Base-by-base conservation (phyloP, 2,329 filamentous ascomycete species). In the Aspergillus sp. region DNA sequence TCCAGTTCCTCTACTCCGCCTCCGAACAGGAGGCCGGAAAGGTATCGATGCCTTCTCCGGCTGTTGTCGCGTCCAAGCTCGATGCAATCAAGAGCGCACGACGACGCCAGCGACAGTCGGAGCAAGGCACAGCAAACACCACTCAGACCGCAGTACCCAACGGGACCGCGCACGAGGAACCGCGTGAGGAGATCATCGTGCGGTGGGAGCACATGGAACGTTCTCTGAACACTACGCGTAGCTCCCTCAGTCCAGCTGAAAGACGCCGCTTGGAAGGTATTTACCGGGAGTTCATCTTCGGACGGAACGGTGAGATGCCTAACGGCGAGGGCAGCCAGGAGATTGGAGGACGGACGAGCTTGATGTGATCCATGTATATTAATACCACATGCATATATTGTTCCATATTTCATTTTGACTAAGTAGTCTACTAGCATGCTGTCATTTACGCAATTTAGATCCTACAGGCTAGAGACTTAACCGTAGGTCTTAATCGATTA, bases 241-340 rank as follows among this genome's bases (percentile, higher is more conserved):
- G 91, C 21, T 96, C 91, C 75, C 96, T 98, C 67, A 91, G 90
- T 72, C 81, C 82, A 3, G 85, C 92, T 61, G 95, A 99, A 79
- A 85, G 88, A 69, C 82, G 80, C 63, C 82, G 94, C 61, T 77
- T 99, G 66, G 84, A 86, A 69, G 86, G 85, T 43, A 97, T 99
- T 63, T 99, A 99, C 74, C 82, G 84, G 15, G 95, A 99, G 78
- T 99, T 99, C 81, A 89, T 97, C 0, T 91, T 91, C 4, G 93
- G 92, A 0, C 84, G 95, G 67, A 97, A 93, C 75, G 95, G 95
- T 7, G 93, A 98, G 80, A 92, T 99, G 91, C 91, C 89, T 62
- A 94, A 90, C 76, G 95, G 95, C 1, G 91, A 98, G 77, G 92
- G 91, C 0, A 91, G 90, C 59, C 96, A 89, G 76, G 95, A 98